Evolutionary conservation across 768 basidiomycete species (phyloP).

Genomic region (Phaffia tasmanica): DNA sequence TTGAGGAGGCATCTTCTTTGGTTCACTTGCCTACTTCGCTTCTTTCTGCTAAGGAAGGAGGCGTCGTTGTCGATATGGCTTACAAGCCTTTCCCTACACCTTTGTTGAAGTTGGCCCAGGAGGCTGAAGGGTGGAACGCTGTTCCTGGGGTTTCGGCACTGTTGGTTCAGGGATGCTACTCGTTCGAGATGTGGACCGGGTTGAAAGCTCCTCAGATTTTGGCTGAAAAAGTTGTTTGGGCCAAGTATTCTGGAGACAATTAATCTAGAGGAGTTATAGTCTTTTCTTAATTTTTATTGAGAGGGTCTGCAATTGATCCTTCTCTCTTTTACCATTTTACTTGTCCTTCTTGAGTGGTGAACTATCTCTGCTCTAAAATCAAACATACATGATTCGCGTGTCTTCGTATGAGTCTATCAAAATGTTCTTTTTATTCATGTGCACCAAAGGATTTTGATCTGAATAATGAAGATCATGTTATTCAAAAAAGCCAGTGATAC

Average conservation of each 20-base stretch:
- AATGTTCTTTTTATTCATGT: too few species aligned
- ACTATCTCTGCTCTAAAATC: too few species aligned
- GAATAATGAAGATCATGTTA: too few species aligned
- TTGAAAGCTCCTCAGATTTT: constrained; percentile 33
- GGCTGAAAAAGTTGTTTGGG: constrained; percentile 31
- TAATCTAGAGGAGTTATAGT: too few species aligned
- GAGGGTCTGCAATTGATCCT: too few species aligned
- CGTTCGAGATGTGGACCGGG: constrained; percentile 74
- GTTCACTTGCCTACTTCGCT: constrained; percentile 51
- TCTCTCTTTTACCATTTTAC: too few species aligned
- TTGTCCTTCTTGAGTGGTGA: too few species aligned
- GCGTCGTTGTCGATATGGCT: constrained; percentile 82
- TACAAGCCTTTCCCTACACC: constrained; percentile 83
- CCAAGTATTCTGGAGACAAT: constrained; percentile 23
- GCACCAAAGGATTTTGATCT: too few species aligned
- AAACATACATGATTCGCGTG: too few species aligned
- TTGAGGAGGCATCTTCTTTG: constrained; percentile 40
- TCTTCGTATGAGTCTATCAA: too few species aligned
- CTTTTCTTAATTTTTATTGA: not conserved
- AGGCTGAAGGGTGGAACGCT: constrained; percentile 47
- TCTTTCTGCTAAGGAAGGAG: constrained; percentile 46
- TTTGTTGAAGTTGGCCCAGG: constrained; percentile 56
- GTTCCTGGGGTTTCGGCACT: constrained; percentile 76
- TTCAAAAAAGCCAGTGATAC: too few species aligned
- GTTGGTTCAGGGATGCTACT: constrained; percentile 76